Evolutionary conservation across 108 stramenopile species (phyloP).

Genomic region (Skeletonema marinoi): DNA sequence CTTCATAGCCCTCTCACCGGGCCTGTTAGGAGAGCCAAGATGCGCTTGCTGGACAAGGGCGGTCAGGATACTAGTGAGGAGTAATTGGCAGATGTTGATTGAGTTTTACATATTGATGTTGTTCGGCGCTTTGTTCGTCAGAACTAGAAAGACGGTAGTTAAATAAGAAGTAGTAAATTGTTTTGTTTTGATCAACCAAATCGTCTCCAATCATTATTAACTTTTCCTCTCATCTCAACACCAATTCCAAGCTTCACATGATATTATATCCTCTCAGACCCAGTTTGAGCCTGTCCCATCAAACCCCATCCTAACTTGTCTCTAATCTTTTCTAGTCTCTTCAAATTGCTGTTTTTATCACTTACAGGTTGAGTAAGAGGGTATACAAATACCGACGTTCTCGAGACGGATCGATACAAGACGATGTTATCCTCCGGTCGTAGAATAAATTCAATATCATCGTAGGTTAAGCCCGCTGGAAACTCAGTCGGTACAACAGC

Average conservation of each 20-base stretch:
- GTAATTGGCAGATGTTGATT: constrained; percentile 1
- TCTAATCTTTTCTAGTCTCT: constrained; percentile 82
- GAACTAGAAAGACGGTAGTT: neutral
- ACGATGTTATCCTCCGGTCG: constrained; percentile 87
- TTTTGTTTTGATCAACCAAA: neutral
- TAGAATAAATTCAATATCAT: constrained; percentile 91
- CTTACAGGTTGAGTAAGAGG: constrained; percentile 91
- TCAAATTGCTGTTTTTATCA: constrained; percentile 83
- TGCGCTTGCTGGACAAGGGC: neutral
- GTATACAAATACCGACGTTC: constrained; percentile 88
- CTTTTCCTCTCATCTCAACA: neutral
- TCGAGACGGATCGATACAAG: constrained; percentile 82
- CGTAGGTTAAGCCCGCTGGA: constrained; percentile 71
- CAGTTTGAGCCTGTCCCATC: constrained; percentile 62
- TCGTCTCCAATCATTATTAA: neutral
- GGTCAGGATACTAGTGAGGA: neutral
- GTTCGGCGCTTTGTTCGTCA: neutral
- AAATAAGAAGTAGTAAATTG: neutral
- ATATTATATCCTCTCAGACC: constrained; percentile 57
- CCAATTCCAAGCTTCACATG: neutral
- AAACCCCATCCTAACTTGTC: constrained; percentile 77
- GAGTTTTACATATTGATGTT: neutral
- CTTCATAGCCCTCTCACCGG: neutral
- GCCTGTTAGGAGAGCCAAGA: neutral
- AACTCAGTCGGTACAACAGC: constrained; percentile 70